Base-by-base conservation (phyloP, 495 filamentous ascomycete genomes). In the Penicillium subrubescens region DNA sequence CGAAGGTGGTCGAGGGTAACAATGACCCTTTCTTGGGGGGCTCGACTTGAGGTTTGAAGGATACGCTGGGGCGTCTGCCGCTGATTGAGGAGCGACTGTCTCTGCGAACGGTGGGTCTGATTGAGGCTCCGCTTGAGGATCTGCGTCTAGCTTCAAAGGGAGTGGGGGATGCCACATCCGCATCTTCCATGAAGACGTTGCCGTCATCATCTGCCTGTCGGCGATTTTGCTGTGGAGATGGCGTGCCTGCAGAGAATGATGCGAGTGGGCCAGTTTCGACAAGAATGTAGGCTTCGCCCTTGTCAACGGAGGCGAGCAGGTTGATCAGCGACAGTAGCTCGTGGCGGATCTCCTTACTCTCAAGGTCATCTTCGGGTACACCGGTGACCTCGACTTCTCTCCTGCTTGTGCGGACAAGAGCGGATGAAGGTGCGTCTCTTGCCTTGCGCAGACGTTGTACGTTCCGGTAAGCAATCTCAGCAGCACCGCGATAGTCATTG, bases 271-370 rank as follows among this genome's bases (percentile, higher is more conserved):
- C 75, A 51, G 72, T 77, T 59, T 87, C 84, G 21, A 84, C 84
- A 31, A 88, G 77, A 39, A 89, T 82, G 75, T 87, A 97, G 0
- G 90, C 92, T 71, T 97, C 88, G 66, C 90, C 87, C 64, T 87
- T 80, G 39, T 89, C 85, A n/a, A 97, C 92, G 62, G 91, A 95
- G 54, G 86, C 88, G 66, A 99, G 79, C 5, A 91, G 86, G 72
- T 99, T 98, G 78, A 98, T 94, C 41, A 98, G 81, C 60, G 89
- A 84, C 11, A 97, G 73, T 63, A 97, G 94, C 66, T 89, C 88
- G 48, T 85, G 76, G 41, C 79, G 73, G 34, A 89, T 73, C 52
- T 82, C 83, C 60, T 83, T 79, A 66, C 84, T 86, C 55, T 84
- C 80, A 1, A 79, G 79, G 66, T 86, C 83, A 54, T 79, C 76